A percentile compares a stretch with the other conserved stretches of the same genome.
Evolutionary conservation across 129 eudicot genomes (phyloP).

Genomic region (Calendula officinalis): DNA sequence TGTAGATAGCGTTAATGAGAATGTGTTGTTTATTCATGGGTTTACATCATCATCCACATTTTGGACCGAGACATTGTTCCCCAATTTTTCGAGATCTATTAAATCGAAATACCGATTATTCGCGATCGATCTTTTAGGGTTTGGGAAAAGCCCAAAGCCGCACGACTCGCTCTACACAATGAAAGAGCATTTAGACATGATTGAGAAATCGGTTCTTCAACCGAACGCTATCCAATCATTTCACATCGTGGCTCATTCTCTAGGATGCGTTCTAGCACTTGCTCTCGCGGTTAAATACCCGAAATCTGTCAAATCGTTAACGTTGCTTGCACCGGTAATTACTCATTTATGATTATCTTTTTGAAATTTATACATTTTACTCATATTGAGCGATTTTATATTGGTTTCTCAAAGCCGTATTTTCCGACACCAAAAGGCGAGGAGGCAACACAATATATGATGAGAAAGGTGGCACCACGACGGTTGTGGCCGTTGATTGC

Average conservation of each 20-base stretch:
- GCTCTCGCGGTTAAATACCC: constrained; percentile 85
- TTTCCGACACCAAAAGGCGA: constrained; percentile 88
- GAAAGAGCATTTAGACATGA: constrained; percentile 89
- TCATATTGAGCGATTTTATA: too few relatives aligned
- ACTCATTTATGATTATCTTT: not conserved
- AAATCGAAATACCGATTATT: constrained; percentile 73
- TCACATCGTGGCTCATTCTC: constrained; percentile 94
- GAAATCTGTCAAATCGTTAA: constrained; percentile 69
- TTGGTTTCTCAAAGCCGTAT: constrained; percentile 53
- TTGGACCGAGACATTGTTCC: constrained; percentile 83
- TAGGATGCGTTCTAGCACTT: constrained; percentile 81
- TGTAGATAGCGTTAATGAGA: constrained; percentile 59
- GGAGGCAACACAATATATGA: constrained; percentile 78
- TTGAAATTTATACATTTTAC: too few relatives aligned
- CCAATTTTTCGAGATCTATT: constrained; percentile 58
- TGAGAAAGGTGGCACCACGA: constrained; percentile 86
- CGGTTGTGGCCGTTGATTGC: constrained; percentile 81
- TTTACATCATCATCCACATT: constrained; percentile 82
- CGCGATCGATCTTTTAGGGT: constrained; percentile 84
- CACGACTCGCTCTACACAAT: constrained; percentile 73
- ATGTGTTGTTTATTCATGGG: constrained; percentile 89
- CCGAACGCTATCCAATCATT: constrained; percentile 62
- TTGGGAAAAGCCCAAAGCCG: constrained; percentile 93
- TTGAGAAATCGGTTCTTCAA: constrained; percentile 68
- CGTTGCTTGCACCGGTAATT: constrained; percentile 82